These are phyloP conservation scores for Combretum micranthum DNA, from an alignment of 345 rosid genomes.

Conservation along the genomic window DNA sequence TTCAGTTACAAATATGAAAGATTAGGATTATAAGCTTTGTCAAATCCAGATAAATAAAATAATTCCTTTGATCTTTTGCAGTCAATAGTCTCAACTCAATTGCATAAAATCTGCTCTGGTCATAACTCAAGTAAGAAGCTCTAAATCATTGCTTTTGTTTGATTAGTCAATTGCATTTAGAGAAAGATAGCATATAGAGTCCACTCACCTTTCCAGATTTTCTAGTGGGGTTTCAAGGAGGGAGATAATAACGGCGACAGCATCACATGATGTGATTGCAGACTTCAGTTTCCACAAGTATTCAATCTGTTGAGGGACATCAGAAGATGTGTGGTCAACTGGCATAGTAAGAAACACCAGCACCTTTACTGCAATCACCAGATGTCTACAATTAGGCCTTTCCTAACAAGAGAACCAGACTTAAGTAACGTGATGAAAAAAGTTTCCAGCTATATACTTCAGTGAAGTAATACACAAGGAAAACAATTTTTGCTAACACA, in stretches of 20 bases:
- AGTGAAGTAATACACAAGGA: too few relatives aligned
- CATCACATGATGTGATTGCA: constrained; percentile 55
- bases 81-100: too few relatives aligned
- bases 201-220: constrained; percentile 58
- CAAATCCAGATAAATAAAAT: too few relatives aligned
- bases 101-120: too few relatives aligned
- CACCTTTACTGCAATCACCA: constrained; percentile 57
- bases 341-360: constrained; percentile 91
- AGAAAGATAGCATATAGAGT: not conserved
- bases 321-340: constrained; percentile 65
- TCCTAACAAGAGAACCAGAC: not conserved
- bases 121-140: not conserved
- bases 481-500: too few relatives aligned
- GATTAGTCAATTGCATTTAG: not conserved
- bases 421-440: not conserved
- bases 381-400: constrained; percentile 4
- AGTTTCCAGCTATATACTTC: too few relatives aligned
- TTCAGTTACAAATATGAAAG: too few relatives aligned
- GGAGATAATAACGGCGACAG: constrained; percentile 61
- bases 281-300: constrained; percentile 80
- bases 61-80: too few relatives aligned
- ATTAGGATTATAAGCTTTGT: too few relatives aligned
- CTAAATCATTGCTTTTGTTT: not conserved
- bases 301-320: constrained; percentile 71
- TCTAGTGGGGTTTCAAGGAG: constrained; percentile 78